These are phyloP conservation scores for Diutina pseudorugosa DNA, from an alignment of 1,139 yeast genomes.

Conservation along the genomic window DNA sequence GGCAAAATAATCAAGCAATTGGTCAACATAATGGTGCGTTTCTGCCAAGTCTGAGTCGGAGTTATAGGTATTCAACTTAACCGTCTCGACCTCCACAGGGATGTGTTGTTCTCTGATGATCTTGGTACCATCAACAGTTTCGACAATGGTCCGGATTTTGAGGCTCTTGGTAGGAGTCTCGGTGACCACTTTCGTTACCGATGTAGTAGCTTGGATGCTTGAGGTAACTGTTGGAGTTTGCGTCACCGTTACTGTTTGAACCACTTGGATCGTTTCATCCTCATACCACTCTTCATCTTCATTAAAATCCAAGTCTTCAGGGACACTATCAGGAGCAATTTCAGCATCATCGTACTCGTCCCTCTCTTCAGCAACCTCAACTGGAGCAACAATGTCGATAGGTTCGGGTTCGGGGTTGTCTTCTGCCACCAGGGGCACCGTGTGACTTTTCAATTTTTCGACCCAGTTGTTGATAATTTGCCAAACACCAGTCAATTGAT, in stretches of 20 bases:
- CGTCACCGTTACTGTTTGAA: neutral
- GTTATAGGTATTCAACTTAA: neutral
- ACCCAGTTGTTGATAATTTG: neutral
- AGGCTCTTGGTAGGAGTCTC: neutral
- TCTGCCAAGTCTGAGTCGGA: neutral
- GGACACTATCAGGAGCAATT: neutral
- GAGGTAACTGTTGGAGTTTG: neutral
- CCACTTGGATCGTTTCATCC: neutral
- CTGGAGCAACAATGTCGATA: neutral
- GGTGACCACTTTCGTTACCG: neutral
- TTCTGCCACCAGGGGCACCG: neutral
- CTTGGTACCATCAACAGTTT: neutral
- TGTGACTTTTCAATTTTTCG: neutral
- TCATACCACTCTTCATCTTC: neutral
- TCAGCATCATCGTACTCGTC: neutral
- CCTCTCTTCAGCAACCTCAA: neutral
- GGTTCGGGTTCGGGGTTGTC: slow-evolving; percentile 1
- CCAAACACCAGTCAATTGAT: neutral
- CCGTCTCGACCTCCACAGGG: neutral
- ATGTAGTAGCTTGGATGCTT: neutral
- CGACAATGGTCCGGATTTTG: neutral
- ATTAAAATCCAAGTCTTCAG: neutral
- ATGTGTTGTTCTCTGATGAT: neutral
- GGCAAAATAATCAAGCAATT: slow-evolving; percentile 22
- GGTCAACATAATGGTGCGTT: slow-evolving; percentile 11